phyloP scores from a whole-genome alignment of 2,329 filamentous ascomycete species.

The Xylaria sp. region DNA sequence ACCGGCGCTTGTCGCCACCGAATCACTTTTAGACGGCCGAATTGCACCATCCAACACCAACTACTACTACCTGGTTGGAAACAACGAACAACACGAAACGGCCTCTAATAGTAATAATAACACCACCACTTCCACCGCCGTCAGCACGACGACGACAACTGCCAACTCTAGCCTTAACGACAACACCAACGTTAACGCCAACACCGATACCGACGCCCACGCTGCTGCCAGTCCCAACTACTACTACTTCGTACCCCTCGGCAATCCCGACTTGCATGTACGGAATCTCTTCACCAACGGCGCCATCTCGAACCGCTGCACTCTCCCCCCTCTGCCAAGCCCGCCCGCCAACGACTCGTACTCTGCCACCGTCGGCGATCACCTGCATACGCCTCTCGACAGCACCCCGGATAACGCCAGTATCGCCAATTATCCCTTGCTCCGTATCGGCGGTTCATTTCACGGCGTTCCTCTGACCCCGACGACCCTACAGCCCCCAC shows the following conservation, averaged over 20 bases:
- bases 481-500: not conserved
- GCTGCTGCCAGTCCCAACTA: not conserved
- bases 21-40: constrained; percentile 29
- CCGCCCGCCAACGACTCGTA: constrained; percentile 16
- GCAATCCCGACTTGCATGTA: not conserved
- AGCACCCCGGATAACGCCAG: constrained; percentile 1
- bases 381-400: constrained; percentile 6
- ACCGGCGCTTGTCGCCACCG: constrained; percentile 28
- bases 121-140: not conserved
- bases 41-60: constrained; percentile 10
- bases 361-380: constrained; percentile 17
- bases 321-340: constrained; percentile 18
- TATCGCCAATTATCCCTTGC: constrained; percentile 1
- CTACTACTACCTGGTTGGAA: not conserved
- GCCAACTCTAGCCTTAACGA: constrained; percentile 1
- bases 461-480: not conserved
- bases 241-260: not conserved
- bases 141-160: not conserved
- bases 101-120: not conserved
- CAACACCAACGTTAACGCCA: not conserved
- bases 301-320: constrained; percentile 5
- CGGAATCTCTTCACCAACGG: not conserved
- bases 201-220: not conserved
- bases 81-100: not conserved
- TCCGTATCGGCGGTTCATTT: constrained; percentile 7